Conservation (phyloP, 495 filamentous ascomycete genomes). For the Neurospora terricola region DNA sequence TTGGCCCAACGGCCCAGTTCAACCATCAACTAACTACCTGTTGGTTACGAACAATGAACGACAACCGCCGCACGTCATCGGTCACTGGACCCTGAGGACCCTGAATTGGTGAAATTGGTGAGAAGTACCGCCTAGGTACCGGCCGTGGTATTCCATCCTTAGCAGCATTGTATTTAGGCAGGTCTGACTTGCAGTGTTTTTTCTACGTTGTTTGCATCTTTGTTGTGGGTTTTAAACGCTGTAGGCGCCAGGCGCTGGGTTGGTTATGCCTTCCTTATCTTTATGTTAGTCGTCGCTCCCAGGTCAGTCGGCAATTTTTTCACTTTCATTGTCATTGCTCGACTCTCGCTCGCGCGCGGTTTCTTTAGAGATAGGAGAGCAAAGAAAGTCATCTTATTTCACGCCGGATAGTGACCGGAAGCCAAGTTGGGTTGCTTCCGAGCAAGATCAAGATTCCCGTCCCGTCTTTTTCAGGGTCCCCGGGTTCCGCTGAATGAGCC, state of each 20-base stretch:
- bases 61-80: not conserved
- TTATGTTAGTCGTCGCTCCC: too few species aligned
- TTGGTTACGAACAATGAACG: not conserved
- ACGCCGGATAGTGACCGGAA: too few species aligned
- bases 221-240: too few species aligned
- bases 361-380: too few species aligned
- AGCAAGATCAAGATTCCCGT: not conserved
- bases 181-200: too few species aligned
- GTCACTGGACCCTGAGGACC: not conserved
- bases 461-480: not conserved
- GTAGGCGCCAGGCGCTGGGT: too few species aligned
- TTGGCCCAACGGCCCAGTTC: not conserved
- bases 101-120: not conserved
- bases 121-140: not conserved
- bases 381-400: too few species aligned
- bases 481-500: not conserved
- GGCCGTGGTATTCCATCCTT: not conserved
- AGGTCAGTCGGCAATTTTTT: too few species aligned
- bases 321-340: too few species aligned
- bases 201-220: too few species aligned
- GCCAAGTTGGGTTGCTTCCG: not conserved
- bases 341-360: too few species aligned
- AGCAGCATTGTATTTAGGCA: not conserved
- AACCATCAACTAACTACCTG: not conserved
- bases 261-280: too few species aligned